Conservation (phyloP, 2,329 filamentous ascomycete genomes). For the Pseudogymnoascus sp. region DNA sequence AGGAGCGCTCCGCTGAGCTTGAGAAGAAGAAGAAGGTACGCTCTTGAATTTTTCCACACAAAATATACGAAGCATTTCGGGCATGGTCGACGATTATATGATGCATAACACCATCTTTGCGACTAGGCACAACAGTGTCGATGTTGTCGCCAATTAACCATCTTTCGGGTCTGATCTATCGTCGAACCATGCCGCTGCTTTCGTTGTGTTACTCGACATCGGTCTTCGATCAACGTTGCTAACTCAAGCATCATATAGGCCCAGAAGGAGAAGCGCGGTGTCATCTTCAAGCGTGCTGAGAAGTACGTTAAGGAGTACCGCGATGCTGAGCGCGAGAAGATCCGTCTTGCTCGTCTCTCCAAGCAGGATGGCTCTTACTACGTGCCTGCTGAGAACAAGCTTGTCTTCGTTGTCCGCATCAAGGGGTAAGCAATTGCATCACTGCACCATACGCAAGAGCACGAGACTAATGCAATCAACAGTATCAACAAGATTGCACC, state of each 20-base stretch:
- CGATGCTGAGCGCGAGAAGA: slow-evolving; percentile 95
- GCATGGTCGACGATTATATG: slow-evolving; percentile 47
- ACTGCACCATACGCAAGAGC: slow-evolving; percentile 1
- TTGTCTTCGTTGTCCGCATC: slow-evolving; percentile 98
- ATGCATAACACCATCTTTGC: slow-evolving; percentile 81
- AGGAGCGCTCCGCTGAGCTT: slow-evolving; percentile 69
- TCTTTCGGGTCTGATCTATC: slow-evolving; percentile 93
- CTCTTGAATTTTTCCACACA: slow-evolving; percentile 17
- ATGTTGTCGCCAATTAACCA: slow-evolving; percentile 99
- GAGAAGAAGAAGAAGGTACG: slow-evolving; percentile 83
- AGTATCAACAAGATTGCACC: slow-evolving; percentile 99
- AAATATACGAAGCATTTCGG: slow-evolving; percentile 16
- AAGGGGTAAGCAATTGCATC: slow-evolving; percentile 60
- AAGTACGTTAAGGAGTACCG: slow-evolving; percentile 99
- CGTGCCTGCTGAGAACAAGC: slow-evolving; percentile 87
- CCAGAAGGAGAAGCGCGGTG: slow-evolving; percentile 96
- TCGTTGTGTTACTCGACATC: slow-evolving; percentile 13
- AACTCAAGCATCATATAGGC: slow-evolving; percentile 49
- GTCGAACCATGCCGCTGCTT: slow-evolving; percentile 17
- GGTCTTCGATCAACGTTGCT: slow-evolving; percentile 23
- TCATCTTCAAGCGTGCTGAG: slow-evolving; percentile 99
- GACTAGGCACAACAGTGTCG: slow-evolving; percentile 78
- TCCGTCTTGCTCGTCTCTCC: slow-evolving; percentile 80
- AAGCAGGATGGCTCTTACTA: slow-evolving; percentile 92
- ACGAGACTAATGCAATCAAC: slow-evolving; percentile 15